phyloP scores from a whole-genome alignment of 805 yeast species.

The Nakazawaea ishiwadae region DNA sequence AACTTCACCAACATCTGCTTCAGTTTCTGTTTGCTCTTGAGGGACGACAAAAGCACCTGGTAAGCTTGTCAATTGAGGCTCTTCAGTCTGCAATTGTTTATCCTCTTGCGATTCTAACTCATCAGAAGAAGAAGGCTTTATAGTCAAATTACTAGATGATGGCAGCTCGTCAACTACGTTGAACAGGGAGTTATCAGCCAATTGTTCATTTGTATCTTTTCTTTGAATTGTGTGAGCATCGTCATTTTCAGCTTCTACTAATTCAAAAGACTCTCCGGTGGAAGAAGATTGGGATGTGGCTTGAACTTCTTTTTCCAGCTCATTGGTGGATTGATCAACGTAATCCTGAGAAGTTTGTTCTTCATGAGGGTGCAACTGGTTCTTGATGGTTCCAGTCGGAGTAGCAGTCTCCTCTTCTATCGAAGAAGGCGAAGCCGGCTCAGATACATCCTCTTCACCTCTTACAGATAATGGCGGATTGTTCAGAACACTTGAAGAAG shows the following conservation, averaged over 20 bases:
- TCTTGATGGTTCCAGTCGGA: conserved; percentile 17
- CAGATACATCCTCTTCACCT: conserved; percentile 54
- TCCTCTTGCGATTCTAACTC: conserved; percentile 11
- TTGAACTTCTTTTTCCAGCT: neutral
- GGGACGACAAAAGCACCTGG: conserved; percentile 9
- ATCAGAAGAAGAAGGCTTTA: conserved; percentile 12
- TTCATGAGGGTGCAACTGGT: conserved; percentile 5
- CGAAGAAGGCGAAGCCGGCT: conserved; percentile 33
- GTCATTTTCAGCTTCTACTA: conserved; percentile 10
- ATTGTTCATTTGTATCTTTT: conserved; percentile 1
- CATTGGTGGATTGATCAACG: neutral
- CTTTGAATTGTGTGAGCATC: conserved; percentile 6
- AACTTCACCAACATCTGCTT: neutral
- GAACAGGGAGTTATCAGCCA: neutral
- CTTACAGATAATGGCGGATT: conserved; percentile 89
- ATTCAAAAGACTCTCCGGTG: conserved; percentile 11
- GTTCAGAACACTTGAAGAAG: conserved; percentile 87
- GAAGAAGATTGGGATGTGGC: conserved; percentile 9
- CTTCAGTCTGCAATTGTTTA: conserved; percentile 12
- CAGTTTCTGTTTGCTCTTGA: neutral
- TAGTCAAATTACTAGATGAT: conserved; percentile 7
- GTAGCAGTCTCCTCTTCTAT: conserved; percentile 26
- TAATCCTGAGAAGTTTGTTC: conserved; percentile 1
- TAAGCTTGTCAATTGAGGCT: conserved; percentile 10
- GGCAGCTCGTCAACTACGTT: neutral